A percentile compares a stretch with the other conserved stretches of the same genome.
These are phyloP conservation scores for Nannochloris sp. DNA, from an alignment of 139 green algal genomes.

Conservation along the genomic window DNA sequence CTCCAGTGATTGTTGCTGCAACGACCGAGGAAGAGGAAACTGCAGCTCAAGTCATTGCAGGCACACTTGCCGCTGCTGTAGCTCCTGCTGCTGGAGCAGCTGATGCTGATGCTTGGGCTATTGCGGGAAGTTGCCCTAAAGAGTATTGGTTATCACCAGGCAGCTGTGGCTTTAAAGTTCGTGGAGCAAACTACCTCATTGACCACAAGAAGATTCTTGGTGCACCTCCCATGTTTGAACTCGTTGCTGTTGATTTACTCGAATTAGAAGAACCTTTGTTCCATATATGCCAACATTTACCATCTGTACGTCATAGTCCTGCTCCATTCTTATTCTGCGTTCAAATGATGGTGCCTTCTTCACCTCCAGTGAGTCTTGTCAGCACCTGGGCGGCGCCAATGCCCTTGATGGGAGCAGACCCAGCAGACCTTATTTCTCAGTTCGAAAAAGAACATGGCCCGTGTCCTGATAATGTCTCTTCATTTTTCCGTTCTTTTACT, in stretches of 20 bases:
- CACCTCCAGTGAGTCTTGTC: constrained; percentile 26
- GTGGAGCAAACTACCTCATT: constrained; percentile 24
- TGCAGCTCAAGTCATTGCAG: background rate
- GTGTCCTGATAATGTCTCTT: background rate
- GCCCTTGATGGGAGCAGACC: constrained; percentile 8
- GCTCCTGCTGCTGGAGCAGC: background rate
- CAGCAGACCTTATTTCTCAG: background rate
- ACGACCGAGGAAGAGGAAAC: background rate
- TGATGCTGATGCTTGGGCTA: background rate
- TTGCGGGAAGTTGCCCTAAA: constrained; percentile 20
- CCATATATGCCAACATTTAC: constrained; percentile 46
- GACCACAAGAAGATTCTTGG: constrained; percentile 51
- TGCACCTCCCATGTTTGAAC: constrained; percentile 39
- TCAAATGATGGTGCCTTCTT: constrained; percentile 57
- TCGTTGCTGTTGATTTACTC: constrained; percentile 44
- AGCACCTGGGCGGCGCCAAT: constrained; percentile 36
- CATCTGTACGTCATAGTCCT: constrained; percentile 38
- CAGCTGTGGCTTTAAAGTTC: constrained; percentile 26
- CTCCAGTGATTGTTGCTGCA: background rate
- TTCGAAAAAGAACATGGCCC: constrained; percentile 2
- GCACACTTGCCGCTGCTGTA: no score
- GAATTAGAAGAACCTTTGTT: constrained; percentile 41
- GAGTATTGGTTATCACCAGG: constrained; percentile 46
- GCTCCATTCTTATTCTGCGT: constrained; percentile 57
- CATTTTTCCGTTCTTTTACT: constrained; percentile 2